Percentiles rank a stretch among this genome's conserved stretches.
Evolutionary conservation across 1,139 yeast species (phyloP).

Genomic region (Barnettozyma hawaiiensis): DNA sequence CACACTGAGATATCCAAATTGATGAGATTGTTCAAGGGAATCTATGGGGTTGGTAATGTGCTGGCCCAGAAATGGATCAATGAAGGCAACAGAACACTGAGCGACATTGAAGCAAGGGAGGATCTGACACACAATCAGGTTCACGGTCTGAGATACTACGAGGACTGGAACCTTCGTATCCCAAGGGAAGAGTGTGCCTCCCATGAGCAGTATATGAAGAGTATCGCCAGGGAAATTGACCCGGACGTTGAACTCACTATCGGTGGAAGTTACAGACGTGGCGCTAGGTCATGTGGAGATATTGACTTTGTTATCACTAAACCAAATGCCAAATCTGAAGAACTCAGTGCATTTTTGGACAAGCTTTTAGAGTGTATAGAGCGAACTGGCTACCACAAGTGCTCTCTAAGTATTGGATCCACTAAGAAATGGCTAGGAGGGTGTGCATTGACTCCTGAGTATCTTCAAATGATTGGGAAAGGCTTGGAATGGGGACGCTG

Average conservation of each 20-base stretch:
- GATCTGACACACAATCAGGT: slow-evolving; percentile 36
- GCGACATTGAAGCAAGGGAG: slow-evolving; percentile 33
- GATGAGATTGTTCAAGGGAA: slow-evolving; percentile 36
- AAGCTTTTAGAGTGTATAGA: slow-evolving; percentile 30
- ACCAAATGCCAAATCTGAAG: slow-evolving; percentile 26
- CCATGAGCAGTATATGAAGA: slow-evolving; percentile 37
- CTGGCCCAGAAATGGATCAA: slow-evolving; percentile 41
- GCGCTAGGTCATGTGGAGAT: slow-evolving; percentile 46
- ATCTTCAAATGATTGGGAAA: slow-evolving; percentile 18
- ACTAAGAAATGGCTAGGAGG: slow-evolving; percentile 18
- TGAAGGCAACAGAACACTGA: slow-evolving; percentile 36
- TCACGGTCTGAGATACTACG: slow-evolving; percentile 44
- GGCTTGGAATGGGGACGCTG: slow-evolving; percentile 30
- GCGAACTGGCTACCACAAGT: slow-evolving; percentile 18
- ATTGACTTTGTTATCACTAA: slow-evolving; percentile 51
- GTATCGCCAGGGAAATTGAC: slow-evolving; percentile 34
- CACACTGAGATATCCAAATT: slow-evolving; percentile 27
- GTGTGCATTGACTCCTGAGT: slow-evolving; percentile 16
- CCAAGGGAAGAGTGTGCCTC: slow-evolving; percentile 41
- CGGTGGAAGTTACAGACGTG: slow-evolving; percentile 57
- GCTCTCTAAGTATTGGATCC: slow-evolving; percentile 10
- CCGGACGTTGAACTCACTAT: slow-evolving; percentile 34
- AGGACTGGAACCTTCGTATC: slow-evolving; percentile 46
- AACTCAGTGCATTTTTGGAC: slow-evolving; percentile 19
- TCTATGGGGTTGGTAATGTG: slow-evolving; percentile 50